Evolutionary conservation across 176 grass and related monocot genomes (phyloP), one percentile per base, ranked within the genome.

Genomic region (Bonia amplexicaulis): DNA sequence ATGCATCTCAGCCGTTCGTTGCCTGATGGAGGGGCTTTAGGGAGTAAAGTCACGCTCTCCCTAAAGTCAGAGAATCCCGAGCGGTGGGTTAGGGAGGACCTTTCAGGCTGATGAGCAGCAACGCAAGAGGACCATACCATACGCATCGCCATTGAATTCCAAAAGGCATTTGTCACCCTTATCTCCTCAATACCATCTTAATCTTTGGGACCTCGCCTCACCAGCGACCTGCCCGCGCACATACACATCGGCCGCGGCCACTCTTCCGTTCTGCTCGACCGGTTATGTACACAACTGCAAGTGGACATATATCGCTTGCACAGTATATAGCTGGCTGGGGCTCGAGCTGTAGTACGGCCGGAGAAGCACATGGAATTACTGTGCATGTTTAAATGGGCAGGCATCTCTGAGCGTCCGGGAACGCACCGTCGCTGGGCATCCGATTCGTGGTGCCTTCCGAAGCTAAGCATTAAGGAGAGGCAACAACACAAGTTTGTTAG

Each of bases 401-500:
- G 9, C 29, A 74, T 22, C 48, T 76, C 58, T 0, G 19, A 40
- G 52, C 52, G 11, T 7, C 74, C 74, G 45, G 45, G 61, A 41
- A 6, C 13, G 37, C 47, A 37, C 47, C 45, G 9, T 29, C 27
- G 22, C 31, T 2, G 55, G 81, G 53, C 69, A 11, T 37, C 26
- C 69, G 12, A 12, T 12, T 5, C 70, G 70, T 74, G 27, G 70
- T 84, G 81, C 29, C 29, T 49, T 35, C 1, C 1, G 70, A 61
- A 65, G 59, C 71, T 29, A 37, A 19, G 82, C 82, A 65, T 75
- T 84, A 20, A 74, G 20, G 12, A 12, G 31, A 51, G 57, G 70
- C 71, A 62, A 16, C 29, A 20, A 84, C 53, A 39, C 29, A 53
- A 75, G 71, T 75, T 84, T 75, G 82, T 74, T 74, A 84, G 71